Conservation (phyloP, 176 grass and related monocot genomes). For the Carex cristatella region DNA sequence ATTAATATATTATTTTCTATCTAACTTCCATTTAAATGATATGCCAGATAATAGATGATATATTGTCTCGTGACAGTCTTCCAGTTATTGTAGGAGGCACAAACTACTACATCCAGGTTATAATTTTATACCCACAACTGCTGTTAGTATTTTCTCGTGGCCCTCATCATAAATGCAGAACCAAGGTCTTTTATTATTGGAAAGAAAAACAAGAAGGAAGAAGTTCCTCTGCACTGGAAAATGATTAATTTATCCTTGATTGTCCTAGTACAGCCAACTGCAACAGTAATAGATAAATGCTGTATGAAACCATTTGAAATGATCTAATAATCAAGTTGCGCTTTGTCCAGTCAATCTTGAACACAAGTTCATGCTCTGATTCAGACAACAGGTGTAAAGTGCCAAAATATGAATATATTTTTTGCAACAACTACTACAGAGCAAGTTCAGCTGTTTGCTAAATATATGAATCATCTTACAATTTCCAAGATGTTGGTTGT, state of each 20-base stretch:
- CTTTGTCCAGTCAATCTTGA: background rate
- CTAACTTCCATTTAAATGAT: background rate
- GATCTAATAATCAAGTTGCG: background rate
- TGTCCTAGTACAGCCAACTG: background rate
- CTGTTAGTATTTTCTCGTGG: background rate
- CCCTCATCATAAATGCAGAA: background rate
- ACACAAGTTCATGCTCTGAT: background rate
- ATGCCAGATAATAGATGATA: constrained; percentile 61
- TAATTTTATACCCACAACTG: background rate
- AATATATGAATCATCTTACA: background rate
- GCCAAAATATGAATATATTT: background rate
- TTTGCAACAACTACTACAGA: background rate
- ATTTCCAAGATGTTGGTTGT: background rate
- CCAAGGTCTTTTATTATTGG: background rate
- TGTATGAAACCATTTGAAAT: background rate
- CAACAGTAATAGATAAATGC: background rate
- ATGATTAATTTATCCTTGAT: background rate
- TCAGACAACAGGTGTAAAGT: background rate
- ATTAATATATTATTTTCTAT: background rate
- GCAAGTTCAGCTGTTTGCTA: background rate
- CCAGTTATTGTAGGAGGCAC: constrained; percentile 90
- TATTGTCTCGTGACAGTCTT: constrained; percentile 58
- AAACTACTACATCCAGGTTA: constrained; percentile 96
- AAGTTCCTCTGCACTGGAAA: background rate
- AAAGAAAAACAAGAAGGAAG: background rate